Percentiles rank a stretch among this genome's conserved stretches.
These are phyloP conservation scores for Tanacetum coccineum DNA, from an alignment of 129 eudicot species.

Conservation along the genomic window DNA sequence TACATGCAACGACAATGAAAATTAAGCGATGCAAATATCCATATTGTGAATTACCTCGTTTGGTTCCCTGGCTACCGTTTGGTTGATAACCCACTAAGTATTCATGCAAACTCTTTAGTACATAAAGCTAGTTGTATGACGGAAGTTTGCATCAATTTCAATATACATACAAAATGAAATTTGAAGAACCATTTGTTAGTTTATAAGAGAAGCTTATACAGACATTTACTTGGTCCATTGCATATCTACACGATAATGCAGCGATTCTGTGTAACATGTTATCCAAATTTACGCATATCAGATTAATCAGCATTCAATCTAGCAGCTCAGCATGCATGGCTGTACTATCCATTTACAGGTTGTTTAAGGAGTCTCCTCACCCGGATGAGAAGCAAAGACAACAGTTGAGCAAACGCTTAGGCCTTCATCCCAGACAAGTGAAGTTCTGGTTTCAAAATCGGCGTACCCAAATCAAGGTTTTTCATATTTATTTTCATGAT, in stretches of 20 bases:
- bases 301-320: not conserved
- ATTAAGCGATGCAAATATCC: not conserved
- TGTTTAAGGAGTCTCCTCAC: slow-evolving; percentile 98
- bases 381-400: slow-evolving; percentile 99
- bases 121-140: slow-evolving; percentile 8
- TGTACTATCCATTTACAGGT: slow-evolving; percentile 42
- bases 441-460: slow-evolving; percentile 99
- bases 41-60: not conserved
- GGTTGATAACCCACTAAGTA: slow-evolving; percentile 3
- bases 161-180: no score
- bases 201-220: not conserved
- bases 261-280: not conserved
- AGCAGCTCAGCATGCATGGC: slow-evolving; percentile 20
- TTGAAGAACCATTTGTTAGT: slow-evolving; percentile 4
- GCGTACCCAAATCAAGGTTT: slow-evolving; percentile 96
- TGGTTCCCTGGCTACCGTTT: slow-evolving; percentile 12
- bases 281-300: not conserved
- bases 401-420: slow-evolving; percentile 82
- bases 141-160: no score
- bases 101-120: not conserved
- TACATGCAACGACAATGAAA: not conserved
- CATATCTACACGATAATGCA: not conserved
- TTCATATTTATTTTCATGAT: not conserved
- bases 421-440: slow-evolving; percentile 97
- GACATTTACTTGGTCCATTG: not conserved